phyloP scores from a whole-genome alignment of 768 basidiomycete species.

The Mycena alexandri region DNA sequence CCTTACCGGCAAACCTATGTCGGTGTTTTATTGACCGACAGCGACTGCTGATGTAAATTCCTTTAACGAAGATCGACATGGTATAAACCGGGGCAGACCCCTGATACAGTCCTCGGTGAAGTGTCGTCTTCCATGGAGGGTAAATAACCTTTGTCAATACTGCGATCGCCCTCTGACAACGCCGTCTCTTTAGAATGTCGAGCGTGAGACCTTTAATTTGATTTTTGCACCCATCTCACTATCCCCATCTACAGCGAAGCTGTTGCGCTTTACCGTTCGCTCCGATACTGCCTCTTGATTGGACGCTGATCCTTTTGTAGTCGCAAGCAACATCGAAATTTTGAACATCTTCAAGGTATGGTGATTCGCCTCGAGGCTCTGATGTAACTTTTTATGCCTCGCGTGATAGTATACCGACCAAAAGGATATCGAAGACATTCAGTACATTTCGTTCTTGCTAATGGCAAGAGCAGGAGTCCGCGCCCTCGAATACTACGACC shows the following conservation, averaged over 20 bases:
- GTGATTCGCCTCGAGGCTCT: conserved; percentile 16
- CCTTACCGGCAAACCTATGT: conserved; percentile 83
- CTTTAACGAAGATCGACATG: conserved; percentile 70
- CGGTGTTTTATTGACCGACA: conserved; percentile 40
- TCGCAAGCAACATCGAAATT: conserved; percentile 81
- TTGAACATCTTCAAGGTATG: conserved; percentile 84
- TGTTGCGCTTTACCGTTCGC: conserved; percentile 83
- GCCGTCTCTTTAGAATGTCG: conserved; percentile 69
- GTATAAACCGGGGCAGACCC: conserved; percentile 91
- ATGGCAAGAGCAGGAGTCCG: conserved; percentile 90
- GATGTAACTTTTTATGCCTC: background rate
- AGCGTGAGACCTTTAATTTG: conserved; percentile 87
- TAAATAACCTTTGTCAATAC: background rate
- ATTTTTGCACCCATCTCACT: conserved; percentile 56
- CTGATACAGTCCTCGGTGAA: conserved; percentile 85
- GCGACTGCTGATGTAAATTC: background rate
- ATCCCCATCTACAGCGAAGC: conserved; percentile 59
- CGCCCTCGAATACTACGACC: conserved; percentile 88
- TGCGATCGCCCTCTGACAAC: background rate
- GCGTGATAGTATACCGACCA: conserved; percentile 69
- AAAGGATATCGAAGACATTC: conserved; percentile 81
- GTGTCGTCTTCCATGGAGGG: conserved; percentile 89
- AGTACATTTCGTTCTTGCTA: conserved; percentile 83
- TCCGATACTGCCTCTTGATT: background rate
- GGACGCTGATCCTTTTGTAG: conserved; percentile 50